phyloP scores from a whole-genome alignment of 257 asterid species.

The Gentiana straminea region DNA sequence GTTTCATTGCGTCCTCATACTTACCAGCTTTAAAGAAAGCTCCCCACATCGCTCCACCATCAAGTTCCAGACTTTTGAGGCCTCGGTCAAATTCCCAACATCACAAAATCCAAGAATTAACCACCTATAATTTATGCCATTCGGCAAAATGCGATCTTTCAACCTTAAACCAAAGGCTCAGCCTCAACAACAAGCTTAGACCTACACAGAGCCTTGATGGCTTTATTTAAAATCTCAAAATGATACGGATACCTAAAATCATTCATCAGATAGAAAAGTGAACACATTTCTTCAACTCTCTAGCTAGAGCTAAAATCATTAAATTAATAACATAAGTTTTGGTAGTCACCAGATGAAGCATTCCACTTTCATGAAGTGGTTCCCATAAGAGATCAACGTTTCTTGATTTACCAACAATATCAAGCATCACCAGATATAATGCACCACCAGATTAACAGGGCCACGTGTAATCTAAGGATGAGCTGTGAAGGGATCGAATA shows the following conservation, averaged over 20 bases:
- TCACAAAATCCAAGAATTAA: slow-evolving; percentile 73
- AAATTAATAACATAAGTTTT: slow-evolving; percentile 55
- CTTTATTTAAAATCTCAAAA: slow-evolving; percentile 44
- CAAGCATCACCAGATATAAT: too few relatives aligned
- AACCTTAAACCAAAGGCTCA: slow-evolving; percentile 49
- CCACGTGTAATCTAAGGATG: too few relatives aligned
- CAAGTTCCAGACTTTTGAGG: slow-evolving; percentile 77
- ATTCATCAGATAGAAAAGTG: slow-evolving; percentile 74
- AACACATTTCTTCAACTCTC: slow-evolving; percentile 80
- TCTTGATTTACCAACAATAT: slow-evolving; percentile 70
- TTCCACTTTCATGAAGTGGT: slow-evolving; percentile 48
- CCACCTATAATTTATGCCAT: slow-evolving; percentile 62
- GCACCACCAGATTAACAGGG: too few relatives aligned
- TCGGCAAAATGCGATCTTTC: slow-evolving; percentile 41
- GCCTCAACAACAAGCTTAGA: slow-evolving; percentile 71
- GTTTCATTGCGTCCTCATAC: slow-evolving; percentile 50
- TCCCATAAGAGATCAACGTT: slow-evolving; percentile 80
- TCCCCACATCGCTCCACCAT: slow-evolving; percentile 64
- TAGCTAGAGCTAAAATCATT: slow-evolving; percentile 52
- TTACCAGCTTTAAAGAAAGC: slow-evolving; percentile 53
- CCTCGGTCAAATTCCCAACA: slow-evolving; percentile 71
- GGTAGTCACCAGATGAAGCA: slow-evolving; percentile 37
- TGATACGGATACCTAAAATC: slow-evolving; percentile 51
- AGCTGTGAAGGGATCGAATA: too few relatives aligned
- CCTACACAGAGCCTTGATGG: slow-evolving; percentile 44